Evolutionary conservation across 345 rosid species (phyloP), one percentile per base, ranked within the genome.

Genomic region (Anacardium occidentale): DNA sequence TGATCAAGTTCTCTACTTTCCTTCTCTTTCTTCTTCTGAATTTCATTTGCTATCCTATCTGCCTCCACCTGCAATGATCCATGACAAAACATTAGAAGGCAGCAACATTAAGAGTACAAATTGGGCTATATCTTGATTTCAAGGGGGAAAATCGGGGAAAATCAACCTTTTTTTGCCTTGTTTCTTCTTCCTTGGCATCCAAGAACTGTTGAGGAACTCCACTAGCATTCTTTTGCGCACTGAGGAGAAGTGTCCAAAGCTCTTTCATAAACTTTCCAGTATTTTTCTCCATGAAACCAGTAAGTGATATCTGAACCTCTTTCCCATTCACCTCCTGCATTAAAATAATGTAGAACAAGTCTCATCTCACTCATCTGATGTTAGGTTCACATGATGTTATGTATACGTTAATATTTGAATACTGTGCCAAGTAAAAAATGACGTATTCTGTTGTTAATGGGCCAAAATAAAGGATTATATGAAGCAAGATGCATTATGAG

Each of bases 251-350:
- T 18, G 80, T 72, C 99, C 98, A 96, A 29, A 96, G 98, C 83
- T 96, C 99, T 78, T 91, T 96, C 98, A 93, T 96, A 75, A 96
- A 96, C 83, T 88, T 96, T 18, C 81, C 95, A 40, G 94, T 96
- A 80, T 91, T 90, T 74, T 96, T 96, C 83, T 96, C 99, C 99
- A 96, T 96, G 80, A 96, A 96, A 66, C 99, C 98, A 53, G 97
- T 96, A 21, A 96, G 86, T 2, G 85, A 74, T 77, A 93, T 90
- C 67, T 95, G 99, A 68, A 92, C 77, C 85, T 91, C 89, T 88
- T 92, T 95, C 55, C 98, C 99, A 71, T 91, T 93, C 76, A 88
- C 95, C 61, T 81, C 90, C 97, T 94, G 85, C 78, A 76, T 53
- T 22, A 64, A 21, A 65, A 54, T 50, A 50, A 25, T 7, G 8